Percentiles rank a stretch among this genome's conserved stretches.
These are phyloP conservation scores for Halophytophthora polymorphica DNA, from an alignment of 352 stramenopile genomes.

Conservation along the genomic window DNA sequence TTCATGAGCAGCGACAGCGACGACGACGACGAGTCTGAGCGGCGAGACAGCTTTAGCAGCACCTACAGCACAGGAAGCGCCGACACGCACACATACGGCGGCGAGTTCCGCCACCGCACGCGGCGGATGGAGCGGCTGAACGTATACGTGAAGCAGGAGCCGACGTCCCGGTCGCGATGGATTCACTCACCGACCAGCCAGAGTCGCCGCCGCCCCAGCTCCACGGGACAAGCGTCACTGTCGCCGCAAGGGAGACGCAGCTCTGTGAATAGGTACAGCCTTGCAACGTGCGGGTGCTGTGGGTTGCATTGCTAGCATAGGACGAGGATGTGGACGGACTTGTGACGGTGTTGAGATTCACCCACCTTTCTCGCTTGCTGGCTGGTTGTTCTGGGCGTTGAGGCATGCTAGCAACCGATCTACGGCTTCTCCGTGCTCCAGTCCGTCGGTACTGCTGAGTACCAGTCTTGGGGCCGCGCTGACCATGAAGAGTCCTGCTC, in stretches of 20 bases:
- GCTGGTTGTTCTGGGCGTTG: too few relatives aligned
- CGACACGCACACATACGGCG: conserved; percentile 5
- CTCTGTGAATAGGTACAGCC: conserved; percentile 12
- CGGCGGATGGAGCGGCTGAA: conserved; percentile 22
- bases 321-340: too few relatives aligned
- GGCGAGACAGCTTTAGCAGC: conserved; percentile 1
- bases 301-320: not conserved
- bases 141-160: conserved; percentile 20
- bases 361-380: too few relatives aligned
- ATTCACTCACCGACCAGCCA: conserved; percentile 14
- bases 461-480: conserved; percentile 33
- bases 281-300: not conserved
- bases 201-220: conserved; percentile 17
- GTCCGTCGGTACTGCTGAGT: conserved; percentile 38
- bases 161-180: conserved; percentile 9
- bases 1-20: conserved; percentile 34
- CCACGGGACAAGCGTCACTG: conserved; percentile 15
- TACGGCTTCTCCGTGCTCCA: conserved; percentile 29
- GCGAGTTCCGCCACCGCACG: conserved; percentile 27
- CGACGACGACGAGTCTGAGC: conserved; percentile 8
- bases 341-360: too few relatives aligned
- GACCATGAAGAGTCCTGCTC: conserved; percentile 35
- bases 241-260: conserved; percentile 8
- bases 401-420: conserved; percentile 20
- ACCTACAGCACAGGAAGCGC: conserved; percentile 1